phyloP scores from a whole-genome alignment of 257 asterid species.

The Lycium ferocissimum region DNA sequence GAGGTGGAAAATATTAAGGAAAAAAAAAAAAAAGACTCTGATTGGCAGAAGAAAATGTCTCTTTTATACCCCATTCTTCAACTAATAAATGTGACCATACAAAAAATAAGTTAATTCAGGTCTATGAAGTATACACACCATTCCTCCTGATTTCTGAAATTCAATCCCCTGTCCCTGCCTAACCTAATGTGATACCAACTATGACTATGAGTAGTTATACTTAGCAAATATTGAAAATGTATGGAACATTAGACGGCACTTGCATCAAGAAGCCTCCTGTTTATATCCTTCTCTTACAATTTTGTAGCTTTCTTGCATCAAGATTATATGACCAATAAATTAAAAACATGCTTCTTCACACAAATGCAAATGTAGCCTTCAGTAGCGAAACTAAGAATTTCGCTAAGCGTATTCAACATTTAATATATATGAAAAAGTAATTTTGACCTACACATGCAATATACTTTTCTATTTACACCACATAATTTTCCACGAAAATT shows the following conservation, averaged over 20 bases:
- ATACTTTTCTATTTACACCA: too few species aligned
- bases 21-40: not conserved
- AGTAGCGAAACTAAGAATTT: not conserved
- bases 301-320: not conserved
- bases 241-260: not conserved
- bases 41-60: not conserved
- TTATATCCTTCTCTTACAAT: not conserved
- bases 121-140: not conserved
- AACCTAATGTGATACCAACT: not conserved
- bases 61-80: not conserved
- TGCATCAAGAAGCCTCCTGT: not conserved
- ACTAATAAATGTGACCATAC: not conserved
- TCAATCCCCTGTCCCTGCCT: not conserved
- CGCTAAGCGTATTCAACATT: not conserved
- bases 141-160: not conserved
- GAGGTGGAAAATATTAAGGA: not conserved
- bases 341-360: not conserved
- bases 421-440: not conserved
- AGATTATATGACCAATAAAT: not conserved
- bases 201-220: not conserved
- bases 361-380: not conserved
- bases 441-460: not conserved
- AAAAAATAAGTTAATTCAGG: not conserved
- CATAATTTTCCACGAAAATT: not conserved
- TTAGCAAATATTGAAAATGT: not conserved